A percentile compares a stretch with the other conserved stretches of the same genome.
Evolutionary conservation across 805 yeast species (phyloP).

Genomic region (Saccharomycopsis sp.): DNA sequence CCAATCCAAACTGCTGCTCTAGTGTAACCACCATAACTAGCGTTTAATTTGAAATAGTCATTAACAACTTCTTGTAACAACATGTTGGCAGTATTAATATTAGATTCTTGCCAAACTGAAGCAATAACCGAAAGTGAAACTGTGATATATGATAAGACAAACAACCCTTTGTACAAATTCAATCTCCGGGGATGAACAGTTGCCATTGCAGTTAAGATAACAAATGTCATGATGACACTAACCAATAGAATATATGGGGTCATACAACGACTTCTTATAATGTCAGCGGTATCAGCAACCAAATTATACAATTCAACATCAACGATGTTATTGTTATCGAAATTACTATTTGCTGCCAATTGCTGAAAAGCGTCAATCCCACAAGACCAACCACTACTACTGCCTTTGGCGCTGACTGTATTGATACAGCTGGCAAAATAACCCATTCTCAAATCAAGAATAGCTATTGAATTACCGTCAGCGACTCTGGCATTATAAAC

Average conservation of each 20-base stretch:
- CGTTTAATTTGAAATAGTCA: slow-evolving; percentile 9
- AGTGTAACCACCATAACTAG: slow-evolving; percentile 14
- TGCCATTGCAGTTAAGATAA: slow-evolving; percentile 15
- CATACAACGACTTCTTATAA: slow-evolving; percentile 17
- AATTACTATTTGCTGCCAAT: slow-evolving; percentile 7
- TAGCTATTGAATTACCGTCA: slow-evolving; percentile 5
- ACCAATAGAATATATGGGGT: slow-evolving; percentile 21
- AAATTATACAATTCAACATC: slow-evolving; percentile 16
- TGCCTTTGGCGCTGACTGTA: neutral
- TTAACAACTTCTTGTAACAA: slow-evolving; percentile 13
- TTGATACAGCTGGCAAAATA: slow-evolving; percentile 19
- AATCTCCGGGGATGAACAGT: slow-evolving; percentile 8
- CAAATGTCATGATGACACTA: slow-evolving; percentile 11
- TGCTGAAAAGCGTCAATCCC: slow-evolving; percentile 13
- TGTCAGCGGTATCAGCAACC: slow-evolving; percentile 14
- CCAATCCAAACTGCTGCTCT: slow-evolving; percentile 21
- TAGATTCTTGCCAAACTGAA: slow-evolving; percentile 21
- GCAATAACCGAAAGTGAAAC: slow-evolving; percentile 18
- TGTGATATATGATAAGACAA: slow-evolving; percentile 13
- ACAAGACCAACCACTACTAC: slow-evolving; percentile 12
- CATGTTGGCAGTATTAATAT: slow-evolving; percentile 18
- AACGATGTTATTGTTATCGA: slow-evolving; percentile 4
- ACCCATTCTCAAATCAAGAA: slow-evolving; percentile 12
- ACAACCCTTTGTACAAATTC: slow-evolving; percentile 10
- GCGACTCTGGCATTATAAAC: slow-evolving; percentile 6